Conservation (phyloP, 768 basidiomycete species). For the Podaxis carcinomalis region DNA sequence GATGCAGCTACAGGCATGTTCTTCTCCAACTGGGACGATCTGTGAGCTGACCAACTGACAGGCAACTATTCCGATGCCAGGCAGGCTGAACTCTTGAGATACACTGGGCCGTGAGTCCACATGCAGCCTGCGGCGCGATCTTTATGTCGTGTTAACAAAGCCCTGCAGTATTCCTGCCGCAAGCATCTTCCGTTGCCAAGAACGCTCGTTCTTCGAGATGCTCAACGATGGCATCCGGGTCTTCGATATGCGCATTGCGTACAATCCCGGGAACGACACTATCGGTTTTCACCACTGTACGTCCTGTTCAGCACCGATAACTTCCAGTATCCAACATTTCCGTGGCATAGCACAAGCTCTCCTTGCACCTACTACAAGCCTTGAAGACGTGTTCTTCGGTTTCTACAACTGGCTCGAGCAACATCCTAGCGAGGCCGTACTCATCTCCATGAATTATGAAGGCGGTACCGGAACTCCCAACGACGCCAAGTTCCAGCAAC, state of each 20-base stretch:
- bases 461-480: slow-evolving; percentile 39
- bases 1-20: slow-evolving; percentile 42
- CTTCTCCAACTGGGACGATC: neutral
- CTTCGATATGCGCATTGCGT: slow-evolving; percentile 44
- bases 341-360: slow-evolving; percentile 30
- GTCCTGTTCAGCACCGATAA: neutral
- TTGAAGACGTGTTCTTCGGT: slow-evolving; percentile 49
- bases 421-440: slow-evolving; percentile 47
- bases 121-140: too few relatives aligned
- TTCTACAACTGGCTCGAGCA: slow-evolving; percentile 48
- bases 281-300: slow-evolving; percentile 46
- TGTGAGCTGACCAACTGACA: slow-evolving; percentile 12
- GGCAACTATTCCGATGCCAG: slow-evolving; percentile 42
- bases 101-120: slow-evolving; percentile 37
- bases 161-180: slow-evolving; percentile 28
- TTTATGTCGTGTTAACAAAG: neutral
- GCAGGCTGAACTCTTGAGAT: slow-evolving; percentile 35
- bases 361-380: slow-evolving; percentile 37
- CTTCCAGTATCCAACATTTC: neutral
- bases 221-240: slow-evolving; percentile 47
- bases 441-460: slow-evolving; percentile 49
- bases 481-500: slow-evolving; percentile 36
- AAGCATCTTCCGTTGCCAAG: slow-evolving; percentile 36
- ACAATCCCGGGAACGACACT: slow-evolving; percentile 47
- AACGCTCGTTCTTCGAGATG: slow-evolving; percentile 40